These are phyloP conservation scores for Cyclotella baltica DNA, from an alignment of 108 stramenopile genomes.

Conservation along the genomic window DNA sequence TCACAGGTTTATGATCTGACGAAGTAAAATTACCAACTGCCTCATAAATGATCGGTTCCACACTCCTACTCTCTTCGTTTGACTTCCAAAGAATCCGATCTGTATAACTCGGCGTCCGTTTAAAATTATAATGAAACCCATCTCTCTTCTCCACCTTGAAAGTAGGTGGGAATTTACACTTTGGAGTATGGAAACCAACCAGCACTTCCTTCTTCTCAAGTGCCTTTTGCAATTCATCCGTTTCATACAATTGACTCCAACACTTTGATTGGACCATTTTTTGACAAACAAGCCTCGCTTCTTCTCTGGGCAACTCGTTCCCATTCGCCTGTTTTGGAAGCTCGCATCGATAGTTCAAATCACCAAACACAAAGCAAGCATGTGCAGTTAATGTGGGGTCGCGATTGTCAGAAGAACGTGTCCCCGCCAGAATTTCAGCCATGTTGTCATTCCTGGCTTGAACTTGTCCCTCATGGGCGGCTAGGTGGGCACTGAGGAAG, in stretches of 20 bases:
- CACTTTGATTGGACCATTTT: conserved; percentile 42
- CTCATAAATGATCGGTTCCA: conserved; percentile 64
- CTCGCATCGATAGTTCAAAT: conserved; percentile 67
- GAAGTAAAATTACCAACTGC: conserved; percentile 67
- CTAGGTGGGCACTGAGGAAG: conserved; percentile 67
- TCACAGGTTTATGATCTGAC: conserved; percentile 88
- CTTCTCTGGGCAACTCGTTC: conserved; percentile 20
- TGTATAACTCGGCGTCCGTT: conserved; percentile 82
- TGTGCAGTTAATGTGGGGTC: conserved; percentile 62
- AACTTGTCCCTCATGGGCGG: conserved; percentile 70
- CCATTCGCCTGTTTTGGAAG: conserved; percentile 15
- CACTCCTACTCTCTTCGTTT: conserved; percentile 48
- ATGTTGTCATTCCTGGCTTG: conserved; percentile 59
- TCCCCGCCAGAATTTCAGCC: conserved; percentile 13
- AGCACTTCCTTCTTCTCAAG: conserved; percentile 61
- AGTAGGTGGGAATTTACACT: conserved; percentile 81
- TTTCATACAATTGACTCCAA: conserved; percentile 56
- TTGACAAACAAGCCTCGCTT: conserved; percentile 28
- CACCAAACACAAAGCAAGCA: conserved; percentile 73
- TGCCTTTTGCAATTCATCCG: conserved; percentile 62
- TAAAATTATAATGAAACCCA: conserved; percentile 69
- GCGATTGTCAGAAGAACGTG: too few species aligned
- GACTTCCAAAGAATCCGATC: conserved; percentile 86
- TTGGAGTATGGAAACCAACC: conserved; percentile 58
- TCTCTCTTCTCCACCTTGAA: conserved; percentile 72